phyloP scores from a whole-genome alignment of 148 eudicot species.

The Vaccinium vitisidaea region DNA sequence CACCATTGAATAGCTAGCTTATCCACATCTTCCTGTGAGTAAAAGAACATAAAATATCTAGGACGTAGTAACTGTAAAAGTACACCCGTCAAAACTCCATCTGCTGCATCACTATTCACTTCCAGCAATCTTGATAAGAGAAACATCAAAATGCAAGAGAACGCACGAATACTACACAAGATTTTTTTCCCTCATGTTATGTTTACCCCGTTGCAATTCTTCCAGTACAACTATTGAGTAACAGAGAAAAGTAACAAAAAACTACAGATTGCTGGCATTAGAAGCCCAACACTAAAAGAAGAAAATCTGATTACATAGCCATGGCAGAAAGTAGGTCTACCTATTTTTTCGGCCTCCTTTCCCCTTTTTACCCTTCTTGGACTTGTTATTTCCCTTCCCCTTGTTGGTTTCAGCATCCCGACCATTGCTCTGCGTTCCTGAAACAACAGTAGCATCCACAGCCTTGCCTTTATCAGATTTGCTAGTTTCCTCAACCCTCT shows the following conservation, averaged over 20 bases:
- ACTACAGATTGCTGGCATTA: background rate
- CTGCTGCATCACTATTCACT: background rate
- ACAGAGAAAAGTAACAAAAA: background rate
- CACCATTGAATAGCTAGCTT: too few species aligned
- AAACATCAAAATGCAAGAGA: background rate
- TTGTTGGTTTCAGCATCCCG: background rate
- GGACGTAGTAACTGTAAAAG: background rate
- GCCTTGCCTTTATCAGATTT: conserved; percentile 2
- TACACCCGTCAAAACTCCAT: background rate
- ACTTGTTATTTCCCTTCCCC: conserved; percentile 19
- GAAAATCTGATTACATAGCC: background rate
- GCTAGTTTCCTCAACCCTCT: background rate
- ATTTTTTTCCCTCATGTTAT: too few species aligned
- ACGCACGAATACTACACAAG: background rate
- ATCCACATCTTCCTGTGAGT: too few species aligned
- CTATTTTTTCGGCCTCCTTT: conserved; percentile 15
- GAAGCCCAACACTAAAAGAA: background rate
- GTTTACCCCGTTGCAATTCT: too few species aligned
- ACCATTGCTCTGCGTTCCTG: background rate
- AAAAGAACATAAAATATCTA: too few species aligned
- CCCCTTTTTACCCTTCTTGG: conserved; percentile 10
- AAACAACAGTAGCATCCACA: conserved; percentile 5
- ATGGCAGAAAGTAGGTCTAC: background rate
- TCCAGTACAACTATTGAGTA: too few species aligned
- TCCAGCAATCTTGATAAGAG: background rate